phyloP scores from a whole-genome alignment of 345 rosid genomes.

The Gossypium mustelinum region DNA sequence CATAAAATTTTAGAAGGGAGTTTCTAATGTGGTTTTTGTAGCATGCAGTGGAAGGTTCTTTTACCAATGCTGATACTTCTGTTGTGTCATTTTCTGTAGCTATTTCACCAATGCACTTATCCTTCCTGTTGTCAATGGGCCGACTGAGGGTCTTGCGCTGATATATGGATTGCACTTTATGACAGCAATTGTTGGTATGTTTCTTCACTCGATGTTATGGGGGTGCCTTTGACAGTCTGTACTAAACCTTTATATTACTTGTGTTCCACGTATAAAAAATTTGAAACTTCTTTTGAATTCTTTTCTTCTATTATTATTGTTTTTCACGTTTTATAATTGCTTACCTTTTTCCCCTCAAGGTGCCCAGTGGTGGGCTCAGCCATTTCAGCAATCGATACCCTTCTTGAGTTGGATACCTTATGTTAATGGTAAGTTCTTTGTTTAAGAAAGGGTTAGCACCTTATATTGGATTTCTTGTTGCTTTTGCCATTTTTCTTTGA shows the following conservation, averaged over 20 bases:
- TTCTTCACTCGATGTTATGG: slow-evolving; percentile 16
- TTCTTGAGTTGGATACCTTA: slow-evolving; percentile 77
- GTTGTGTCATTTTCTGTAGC: slow-evolving; percentile 39
- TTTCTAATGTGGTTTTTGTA: background rate
- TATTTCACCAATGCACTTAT: slow-evolving; percentile 86
- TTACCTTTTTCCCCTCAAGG: slow-evolving; percentile 40
- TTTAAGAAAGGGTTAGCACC: background rate
- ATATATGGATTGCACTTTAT: slow-evolving; percentile 71
- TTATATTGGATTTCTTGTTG: background rate
- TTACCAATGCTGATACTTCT: slow-evolving; percentile 12
- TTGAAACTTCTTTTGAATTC: background rate
- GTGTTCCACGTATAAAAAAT: background rate
- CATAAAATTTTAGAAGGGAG: background rate
- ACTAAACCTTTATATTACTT: slow-evolving; percentile 7
- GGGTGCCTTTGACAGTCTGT: background rate
- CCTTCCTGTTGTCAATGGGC: slow-evolving; percentile 93
- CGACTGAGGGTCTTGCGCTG: slow-evolving; percentile 93
- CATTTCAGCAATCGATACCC: slow-evolving; percentile 61
- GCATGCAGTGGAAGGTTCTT: background rate
- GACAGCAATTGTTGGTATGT: slow-evolving; percentile 82
- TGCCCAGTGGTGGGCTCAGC: slow-evolving; percentile 91
- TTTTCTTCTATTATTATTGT: background rate
- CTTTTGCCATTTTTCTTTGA: background rate
- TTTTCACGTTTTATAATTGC: slow-evolving; percentile 9
- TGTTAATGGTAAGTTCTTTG: slow-evolving; percentile 49